A percentile compares a stretch with the other conserved stretches of the same genome.
Conservation (phyloP, 2,329 filamentous ascomycete genomes). For the Xylariaceae sp. region DNA sequence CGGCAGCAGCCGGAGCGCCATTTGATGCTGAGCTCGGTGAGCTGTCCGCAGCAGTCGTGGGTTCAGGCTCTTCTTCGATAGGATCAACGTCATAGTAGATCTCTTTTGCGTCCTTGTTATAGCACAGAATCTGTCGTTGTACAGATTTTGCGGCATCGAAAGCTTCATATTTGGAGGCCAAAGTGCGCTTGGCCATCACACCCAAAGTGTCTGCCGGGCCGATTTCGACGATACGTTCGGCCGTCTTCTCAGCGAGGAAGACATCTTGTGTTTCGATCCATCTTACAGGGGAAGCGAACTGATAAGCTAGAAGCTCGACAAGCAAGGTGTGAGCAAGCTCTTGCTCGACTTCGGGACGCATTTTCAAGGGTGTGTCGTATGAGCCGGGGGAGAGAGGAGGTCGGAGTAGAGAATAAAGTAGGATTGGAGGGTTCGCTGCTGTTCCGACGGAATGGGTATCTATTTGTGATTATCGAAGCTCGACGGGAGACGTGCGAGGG, state of each 20-base stretch:
- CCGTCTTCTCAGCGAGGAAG: constrained; percentile 90
- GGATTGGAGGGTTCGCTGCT: too few species aligned
- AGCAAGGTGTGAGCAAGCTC: constrained; percentile 98
- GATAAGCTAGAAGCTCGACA: constrained; percentile 97
- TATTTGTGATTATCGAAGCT: constrained; percentile 1
- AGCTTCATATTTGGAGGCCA: constrained; percentile 96
- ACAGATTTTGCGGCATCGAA: constrained; percentile 96
- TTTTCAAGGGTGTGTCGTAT: constrained; percentile 42
- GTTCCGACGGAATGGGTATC: not conserved
- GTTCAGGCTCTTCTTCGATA: constrained; percentile 80
- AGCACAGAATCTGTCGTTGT: constrained; percentile 95
- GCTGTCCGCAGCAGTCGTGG: constrained; percentile 42
- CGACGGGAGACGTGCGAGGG: constrained; percentile 5
- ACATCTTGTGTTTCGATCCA: constrained; percentile 99
- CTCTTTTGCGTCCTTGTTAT: constrained; percentile 98
- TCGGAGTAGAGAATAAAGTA: not conserved
- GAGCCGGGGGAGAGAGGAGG: constrained; percentile 3
- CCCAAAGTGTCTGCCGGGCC: constrained; percentile 95
- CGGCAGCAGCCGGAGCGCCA: constrained; percentile 46
- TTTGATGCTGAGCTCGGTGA: constrained; percentile 38
- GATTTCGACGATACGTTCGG: constrained; percentile 96
- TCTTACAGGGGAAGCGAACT: constrained; percentile 97
- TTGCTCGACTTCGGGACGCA: constrained; percentile 99
- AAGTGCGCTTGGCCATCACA: constrained; percentile 93
- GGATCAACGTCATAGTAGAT: constrained; percentile 99